These are phyloP conservation scores for Elaeis oleifera DNA, from an alignment of 202 grass and related monocot genomes.

Conservation along the genomic window DNA sequence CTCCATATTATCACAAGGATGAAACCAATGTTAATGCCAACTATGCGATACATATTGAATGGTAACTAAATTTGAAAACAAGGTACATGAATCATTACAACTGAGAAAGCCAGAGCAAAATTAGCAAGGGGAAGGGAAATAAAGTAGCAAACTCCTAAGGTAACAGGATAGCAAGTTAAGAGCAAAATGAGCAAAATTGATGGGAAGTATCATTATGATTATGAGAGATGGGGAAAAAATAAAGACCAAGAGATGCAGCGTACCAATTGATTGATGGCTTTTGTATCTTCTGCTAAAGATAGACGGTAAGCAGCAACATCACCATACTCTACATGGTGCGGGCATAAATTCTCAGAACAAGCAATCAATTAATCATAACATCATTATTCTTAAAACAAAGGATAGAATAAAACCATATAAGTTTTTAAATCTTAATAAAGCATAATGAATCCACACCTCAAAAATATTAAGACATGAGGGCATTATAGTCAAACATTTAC, in stretches of 20 bases:
- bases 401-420: too few relatives aligned
- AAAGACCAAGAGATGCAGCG: not conserved
- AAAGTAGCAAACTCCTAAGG: too few relatives aligned
- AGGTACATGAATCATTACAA: too few relatives aligned
- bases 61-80: too few relatives aligned
- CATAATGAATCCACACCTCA: too few relatives aligned
- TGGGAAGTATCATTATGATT: constrained; percentile 1
- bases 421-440: too few relatives aligned
- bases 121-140: too few relatives aligned
- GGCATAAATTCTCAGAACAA: constrained; percentile 7
- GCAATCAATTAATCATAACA: constrained; percentile 11
- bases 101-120: too few relatives aligned
- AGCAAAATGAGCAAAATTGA: constrained; percentile 1
- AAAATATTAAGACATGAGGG: too few relatives aligned
- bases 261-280: constrained; percentile 99
- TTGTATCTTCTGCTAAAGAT: constrained; percentile 92
- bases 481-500: too few relatives aligned
- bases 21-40: not conserved
- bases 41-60: too few relatives aligned
- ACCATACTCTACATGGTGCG: constrained; percentile 60
- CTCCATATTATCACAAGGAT: not conserved
- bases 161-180: too few relatives aligned
- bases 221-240: not conserved
- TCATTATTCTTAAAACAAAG: not conserved
- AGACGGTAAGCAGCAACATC: constrained; percentile 94